Conservation (phyloP, 306 rosid genomes). For the Mucuna pruriens region DNA sequence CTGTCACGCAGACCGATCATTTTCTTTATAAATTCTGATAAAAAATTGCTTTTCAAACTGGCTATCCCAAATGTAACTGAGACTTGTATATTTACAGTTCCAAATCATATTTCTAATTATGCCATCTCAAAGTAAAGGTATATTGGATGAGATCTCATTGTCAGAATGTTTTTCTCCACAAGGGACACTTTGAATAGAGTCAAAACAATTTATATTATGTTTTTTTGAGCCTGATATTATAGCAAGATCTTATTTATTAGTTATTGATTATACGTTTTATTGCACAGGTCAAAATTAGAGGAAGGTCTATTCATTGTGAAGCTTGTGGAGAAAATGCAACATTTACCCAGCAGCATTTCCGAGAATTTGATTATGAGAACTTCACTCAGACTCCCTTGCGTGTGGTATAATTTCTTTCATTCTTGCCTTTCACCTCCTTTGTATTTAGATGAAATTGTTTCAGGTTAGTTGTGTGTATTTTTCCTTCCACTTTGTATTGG, state of each 20-base stretch:
- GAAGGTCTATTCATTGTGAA: conserved; percentile 78
- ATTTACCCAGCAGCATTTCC: conserved; percentile 63
- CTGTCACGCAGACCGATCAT: not conserved
- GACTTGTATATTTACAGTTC: not conserved
- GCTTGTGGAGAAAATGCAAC: conserved; percentile 75
- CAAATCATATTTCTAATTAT: not conserved
- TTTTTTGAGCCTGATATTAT: not conserved
- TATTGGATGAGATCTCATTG: not conserved
- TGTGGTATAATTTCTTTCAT: conserved; percentile 58
- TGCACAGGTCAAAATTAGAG: conserved; percentile 90
- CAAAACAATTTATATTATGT: not conserved
- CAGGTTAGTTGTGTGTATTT: not conserved
- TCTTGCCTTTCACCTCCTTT: conserved; percentile 12
- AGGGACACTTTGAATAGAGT: not conserved
- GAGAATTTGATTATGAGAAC: conserved; percentile 84
- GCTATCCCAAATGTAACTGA: not conserved
- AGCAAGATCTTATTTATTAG: conserved; percentile 10
- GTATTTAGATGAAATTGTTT: conserved; percentile 2
- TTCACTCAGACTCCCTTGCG: conserved; percentile 81
- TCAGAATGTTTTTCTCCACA: not conserved
- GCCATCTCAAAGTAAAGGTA: not conserved
- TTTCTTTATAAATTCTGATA: not conserved
- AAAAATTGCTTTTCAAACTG: not conserved
- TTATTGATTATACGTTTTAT: conserved; percentile 12
- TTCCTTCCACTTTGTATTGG: not conserved